These are phyloP conservation scores for Gliomastix tumulicola DNA, from an alignment of 2,329 filamentous ascomycete species.

Conservation along the genomic window DNA sequence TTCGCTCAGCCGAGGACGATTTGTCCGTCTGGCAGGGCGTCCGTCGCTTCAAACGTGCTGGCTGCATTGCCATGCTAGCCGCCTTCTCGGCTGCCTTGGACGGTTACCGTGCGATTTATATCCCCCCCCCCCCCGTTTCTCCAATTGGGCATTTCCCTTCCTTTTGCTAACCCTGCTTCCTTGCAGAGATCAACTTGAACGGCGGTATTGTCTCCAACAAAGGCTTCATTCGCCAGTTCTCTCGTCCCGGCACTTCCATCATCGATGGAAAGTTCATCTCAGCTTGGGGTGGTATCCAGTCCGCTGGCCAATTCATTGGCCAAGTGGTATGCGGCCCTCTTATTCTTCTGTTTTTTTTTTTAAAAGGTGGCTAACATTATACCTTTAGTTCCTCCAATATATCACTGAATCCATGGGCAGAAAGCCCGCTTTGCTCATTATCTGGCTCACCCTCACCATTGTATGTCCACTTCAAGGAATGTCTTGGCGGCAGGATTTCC, in stretches of 20 bases:
- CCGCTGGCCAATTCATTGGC: conserved; percentile 26
- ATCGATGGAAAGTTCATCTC: conserved; percentile 26
- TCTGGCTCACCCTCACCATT: conserved; percentile 22
- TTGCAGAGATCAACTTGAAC: conserved; percentile 19
- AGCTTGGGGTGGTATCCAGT: conserved; percentile 29
- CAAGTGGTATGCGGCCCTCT: conserved; percentile 18
- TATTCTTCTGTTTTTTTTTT: not conserved
- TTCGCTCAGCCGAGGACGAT: conserved; percentile 28
- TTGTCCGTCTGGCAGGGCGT: conserved; percentile 28
- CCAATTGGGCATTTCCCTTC: conserved; percentile 13
- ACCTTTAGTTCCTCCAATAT: conserved; percentile 22
- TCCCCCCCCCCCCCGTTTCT: not conserved
- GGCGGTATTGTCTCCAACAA: conserved; percentile 30
- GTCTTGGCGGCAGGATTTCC: not conserved
- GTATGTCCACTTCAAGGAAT: conserved; percentile 6
- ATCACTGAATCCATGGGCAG: conserved; percentile 24
- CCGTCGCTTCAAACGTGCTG: conserved; percentile 22
- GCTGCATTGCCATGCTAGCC: conserved; percentile 27
- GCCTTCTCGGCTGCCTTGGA: conserved; percentile 32
- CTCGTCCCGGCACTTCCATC: conserved; percentile 17
- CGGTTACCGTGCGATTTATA: conserved; percentile 23
- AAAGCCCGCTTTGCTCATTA: conserved; percentile 23
- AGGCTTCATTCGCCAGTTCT: conserved; percentile 29
- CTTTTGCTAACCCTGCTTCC: too few species aligned
- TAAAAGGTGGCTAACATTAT: not conserved